Conservation (phyloP, 768 basidiomycete genomes). For the Kwoniella botswanensis region DNA sequence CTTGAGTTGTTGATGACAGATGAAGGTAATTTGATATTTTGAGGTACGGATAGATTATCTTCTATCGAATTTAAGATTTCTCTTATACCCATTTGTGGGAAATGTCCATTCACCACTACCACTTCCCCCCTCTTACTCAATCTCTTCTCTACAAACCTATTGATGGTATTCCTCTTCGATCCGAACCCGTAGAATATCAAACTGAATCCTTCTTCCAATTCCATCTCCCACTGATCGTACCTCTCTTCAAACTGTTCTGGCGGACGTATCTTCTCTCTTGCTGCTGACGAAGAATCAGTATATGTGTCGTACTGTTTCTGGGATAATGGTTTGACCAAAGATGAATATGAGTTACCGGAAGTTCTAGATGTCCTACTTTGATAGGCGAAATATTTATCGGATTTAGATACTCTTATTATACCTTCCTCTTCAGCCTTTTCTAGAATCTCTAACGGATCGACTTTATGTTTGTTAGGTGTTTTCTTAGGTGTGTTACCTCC, state of each 20-base stretch:
- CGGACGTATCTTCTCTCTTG: constrained; percentile 17
- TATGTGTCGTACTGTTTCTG: constrained; percentile 43
- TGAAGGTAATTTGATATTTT: constrained; percentile 33
- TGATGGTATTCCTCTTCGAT: constrained; percentile 77
- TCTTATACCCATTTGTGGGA: constrained; percentile 70
- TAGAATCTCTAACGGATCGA: constrained; percentile 18
- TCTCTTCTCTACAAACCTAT: constrained; percentile 69
- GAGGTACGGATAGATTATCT: constrained; percentile 56
- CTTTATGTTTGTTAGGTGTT: constrained; percentile 22
- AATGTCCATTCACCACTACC: constrained; percentile 77
- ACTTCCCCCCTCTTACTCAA: constrained; percentile 72
- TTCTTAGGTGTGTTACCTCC: constrained; percentile 25
- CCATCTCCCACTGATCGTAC: constrained; percentile 66
- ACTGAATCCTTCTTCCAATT: constrained; percentile 84
- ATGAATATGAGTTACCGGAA: constrained; percentile 78
- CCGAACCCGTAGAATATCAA: constrained; percentile 87
- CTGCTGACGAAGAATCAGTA: constrained; percentile 10
- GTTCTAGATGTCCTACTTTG: constrained; percentile 66
- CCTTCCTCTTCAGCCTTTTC: constrained; percentile 23
- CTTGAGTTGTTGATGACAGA: constrained; percentile 36
- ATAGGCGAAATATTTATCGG: constrained; percentile 80
- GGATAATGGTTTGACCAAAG: constrained; percentile 71
- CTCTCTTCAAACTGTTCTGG: constrained; percentile 26
- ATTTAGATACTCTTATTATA: constrained; percentile 69
- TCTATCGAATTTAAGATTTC: constrained; percentile 64